Base-by-base conservation (phyloP, 2,329 filamentous ascomycete genomes). In the Metarhizium sp. region DNA sequence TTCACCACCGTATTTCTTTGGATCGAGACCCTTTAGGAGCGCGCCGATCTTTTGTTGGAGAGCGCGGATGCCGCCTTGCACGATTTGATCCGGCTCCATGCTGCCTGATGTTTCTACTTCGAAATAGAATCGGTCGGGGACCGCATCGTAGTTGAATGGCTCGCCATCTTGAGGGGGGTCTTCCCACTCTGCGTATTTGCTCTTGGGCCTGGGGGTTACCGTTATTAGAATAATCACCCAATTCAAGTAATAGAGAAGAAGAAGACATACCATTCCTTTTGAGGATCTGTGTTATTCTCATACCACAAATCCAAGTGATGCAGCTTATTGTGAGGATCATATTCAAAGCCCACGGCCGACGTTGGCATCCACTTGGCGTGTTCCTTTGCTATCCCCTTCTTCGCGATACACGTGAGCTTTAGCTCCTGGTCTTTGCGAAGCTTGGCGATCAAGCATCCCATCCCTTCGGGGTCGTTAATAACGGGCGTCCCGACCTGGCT, bases 371-470 rank as follows among this genome's bases (percentile, higher is more conserved):
- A 99, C 73, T 99, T 99, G 10, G 94, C 90, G 72, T 99, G 94
- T 71, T 99, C 94, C 78, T 99, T 99, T 42, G 92, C 92, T 61
- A 97, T 97, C 1, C 94, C 94, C 79, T 97, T 97, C 79, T 96
- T 96, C 52, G 92, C 94, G 61, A 96, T 88, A 68, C 92, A 97
- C 59, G 83, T 88, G 67, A 99, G 82, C 69, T 90, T 87, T 58
- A 99, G 75, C 71, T 96, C 91, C 73, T 99, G 94, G 2, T 88
- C 90, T 66, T 86, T 87, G 57, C 92, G 81, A 67, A 99, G 75
- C 78, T 97, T 97, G 66, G 88, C 89, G 61, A 99, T 92, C 62
- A 97, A 78, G 48, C 87, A 83, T 1, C 94, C 94, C 56, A 88
- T 82, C 11, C 86, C 85, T 52, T 92, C 88, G 0, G 87, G 81